These are phyloP conservation scores for Leptographium procerum DNA, from an alignment of 2,329 filamentous ascomycete genomes.

Conservation along the genomic window DNA sequence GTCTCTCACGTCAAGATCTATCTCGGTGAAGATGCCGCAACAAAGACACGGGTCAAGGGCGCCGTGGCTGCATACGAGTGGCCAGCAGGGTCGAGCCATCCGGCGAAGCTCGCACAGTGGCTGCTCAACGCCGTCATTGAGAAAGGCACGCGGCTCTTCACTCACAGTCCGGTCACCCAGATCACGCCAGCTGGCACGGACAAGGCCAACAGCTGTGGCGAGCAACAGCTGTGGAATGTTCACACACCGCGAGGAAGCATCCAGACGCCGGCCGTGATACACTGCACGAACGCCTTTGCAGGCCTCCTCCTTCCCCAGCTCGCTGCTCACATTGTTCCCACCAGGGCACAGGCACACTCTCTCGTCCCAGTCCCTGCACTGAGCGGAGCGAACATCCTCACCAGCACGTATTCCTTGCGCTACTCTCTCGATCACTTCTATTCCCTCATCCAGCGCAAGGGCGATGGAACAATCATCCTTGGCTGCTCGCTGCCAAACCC, in stretches of 20 bases:
- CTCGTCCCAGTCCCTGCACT: slow-evolving; percentile 28
- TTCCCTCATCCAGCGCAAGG: slow-evolving; percentile 32
- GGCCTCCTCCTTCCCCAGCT: slow-evolving; percentile 25
- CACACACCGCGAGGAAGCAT: slow-evolving; percentile 22
- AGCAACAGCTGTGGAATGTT: slow-evolving; percentile 19
- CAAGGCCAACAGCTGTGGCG: background rate
- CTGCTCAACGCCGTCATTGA: slow-evolving; percentile 25
- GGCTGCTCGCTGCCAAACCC: slow-evolving; percentile 31
- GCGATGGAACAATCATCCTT: slow-evolving; percentile 30
- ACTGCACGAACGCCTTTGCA: slow-evolving; percentile 29
- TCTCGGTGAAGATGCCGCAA: slow-evolving; percentile 25
- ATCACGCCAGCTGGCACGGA: slow-evolving; percentile 11
- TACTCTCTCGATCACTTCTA: slow-evolving; percentile 36
- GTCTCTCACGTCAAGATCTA: slow-evolving; percentile 28
- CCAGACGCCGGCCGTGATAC: slow-evolving; percentile 19
- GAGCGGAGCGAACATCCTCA: slow-evolving; percentile 20
- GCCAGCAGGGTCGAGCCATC: slow-evolving; percentile 36
- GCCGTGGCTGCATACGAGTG: slow-evolving; percentile 37
- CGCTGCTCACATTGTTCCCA: slow-evolving; percentile 25
- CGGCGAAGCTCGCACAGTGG: slow-evolving; percentile 37
- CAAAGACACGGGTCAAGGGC: slow-evolving; percentile 23
- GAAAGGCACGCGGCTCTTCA: slow-evolving; percentile 28
- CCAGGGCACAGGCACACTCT: slow-evolving; percentile 31
- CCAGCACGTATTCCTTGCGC: slow-evolving; percentile 31
- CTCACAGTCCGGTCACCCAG: slow-evolving; percentile 27